Evolutionary conservation across 768 basidiomycete genomes (phyloP), one percentile per base, ranked within the genome.

Genomic region (Leccinellum luteum): DNA sequence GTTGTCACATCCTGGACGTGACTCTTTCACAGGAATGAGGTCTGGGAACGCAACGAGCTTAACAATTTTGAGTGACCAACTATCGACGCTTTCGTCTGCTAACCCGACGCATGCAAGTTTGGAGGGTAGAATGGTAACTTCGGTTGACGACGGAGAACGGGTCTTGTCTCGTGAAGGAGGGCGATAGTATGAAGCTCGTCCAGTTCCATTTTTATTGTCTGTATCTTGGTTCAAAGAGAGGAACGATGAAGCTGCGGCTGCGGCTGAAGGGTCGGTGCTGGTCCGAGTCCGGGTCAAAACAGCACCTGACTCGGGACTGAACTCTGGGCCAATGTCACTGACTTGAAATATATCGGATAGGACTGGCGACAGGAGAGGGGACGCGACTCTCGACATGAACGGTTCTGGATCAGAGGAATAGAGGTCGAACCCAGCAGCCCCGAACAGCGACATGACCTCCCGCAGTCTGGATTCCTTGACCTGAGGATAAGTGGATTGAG

Each of bases 11-110:
- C 43, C 45, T 48, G 52, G 53, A 34, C 48, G 55, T 1, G 66
- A 41, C n/a, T 53, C 52, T 45, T 61, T 67, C 1, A 61, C 51
- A n/a, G 79, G 76, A 30, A 88, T 85, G 53, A 90, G 78, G 58
- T 90, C 88, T 0, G 88, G 87, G 68, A 84, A 90, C 6, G 89
- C 87, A 38, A 92, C 78, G 14, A 90, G 78, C 72, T 90, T 89
- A 59, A 92, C 77, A 44, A 92, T 81, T 75, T 92, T 91, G 59
- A 87, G 78, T 23, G 81, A 81, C 90, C 90, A 92, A 50, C 81
- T 79, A 56, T 89, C 85, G 32, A 84, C 81, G 48, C 78, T 76
- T 60, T 86, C 85, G 64, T 88, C 85, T 41, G 83, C 82, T 27
- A 91, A 76, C 2, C 90, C 90, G 32, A 92, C 87, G 64, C 87